phyloP scores from a whole-genome alignment of 371 early-diverging fungal species.

The Dichotomocladium elegans region DNA sequence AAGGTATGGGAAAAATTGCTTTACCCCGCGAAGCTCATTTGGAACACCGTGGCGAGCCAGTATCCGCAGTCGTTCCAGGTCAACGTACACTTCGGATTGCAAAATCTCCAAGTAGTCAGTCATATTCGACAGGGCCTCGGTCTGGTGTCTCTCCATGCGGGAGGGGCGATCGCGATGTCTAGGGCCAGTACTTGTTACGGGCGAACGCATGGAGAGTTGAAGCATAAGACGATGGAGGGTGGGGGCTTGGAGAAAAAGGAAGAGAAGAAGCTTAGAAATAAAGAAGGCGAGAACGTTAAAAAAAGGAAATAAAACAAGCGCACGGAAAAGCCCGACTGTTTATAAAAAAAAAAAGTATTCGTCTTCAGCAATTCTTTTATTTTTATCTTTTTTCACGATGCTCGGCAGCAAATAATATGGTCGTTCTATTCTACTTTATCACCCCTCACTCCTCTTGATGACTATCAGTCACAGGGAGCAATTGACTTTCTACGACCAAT shows the following conservation, averaged over 20 bases:
- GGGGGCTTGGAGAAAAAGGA: not conserved
- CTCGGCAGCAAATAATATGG: no score
- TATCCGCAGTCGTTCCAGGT: conserved; percentile 78
- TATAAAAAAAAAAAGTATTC: no score
- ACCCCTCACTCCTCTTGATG: no score
- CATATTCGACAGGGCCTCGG: conserved; percentile 48
- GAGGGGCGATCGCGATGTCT: conserved; percentile 3
- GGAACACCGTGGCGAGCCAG: conserved; percentile 88
- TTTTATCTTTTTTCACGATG: no score
- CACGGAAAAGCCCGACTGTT: no score
- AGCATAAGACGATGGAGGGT: conserved; percentile 3
- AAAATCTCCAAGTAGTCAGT: conserved; percentile 81
- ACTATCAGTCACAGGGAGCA: no score
- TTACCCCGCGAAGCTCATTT: conserved; percentile 77
- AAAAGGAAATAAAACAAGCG: not conserved
- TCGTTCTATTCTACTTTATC: no score
- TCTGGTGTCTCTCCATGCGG: conserved; percentile 19
- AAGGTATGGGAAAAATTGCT: conserved; percentile 12
- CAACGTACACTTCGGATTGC: conserved; percentile 85
- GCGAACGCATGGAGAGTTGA: no score
- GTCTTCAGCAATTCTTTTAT: no score
- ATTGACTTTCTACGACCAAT: no score
- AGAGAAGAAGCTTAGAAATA: conserved; percentile 5
- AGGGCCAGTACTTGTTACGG: not conserved
- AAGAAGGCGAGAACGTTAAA: not conserved